These are phyloP conservation scores for Syzygium grande DNA, from an alignment of 345 rosid genomes.

Conservation along the genomic window DNA sequence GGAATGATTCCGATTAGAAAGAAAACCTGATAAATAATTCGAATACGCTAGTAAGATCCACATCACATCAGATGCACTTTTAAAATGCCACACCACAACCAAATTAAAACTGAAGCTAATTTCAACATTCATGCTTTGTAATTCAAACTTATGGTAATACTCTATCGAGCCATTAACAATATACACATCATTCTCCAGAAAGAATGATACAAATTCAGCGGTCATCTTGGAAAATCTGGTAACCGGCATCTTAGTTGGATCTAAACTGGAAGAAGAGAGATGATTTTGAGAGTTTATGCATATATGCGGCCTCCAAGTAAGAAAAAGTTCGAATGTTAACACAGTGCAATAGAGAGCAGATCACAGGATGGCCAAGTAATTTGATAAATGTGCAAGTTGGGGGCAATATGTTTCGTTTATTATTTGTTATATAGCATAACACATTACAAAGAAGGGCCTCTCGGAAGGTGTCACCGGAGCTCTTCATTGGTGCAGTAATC, in stretches of 20 bases:
- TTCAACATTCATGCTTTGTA: background rate
- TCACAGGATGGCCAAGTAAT: background rate
- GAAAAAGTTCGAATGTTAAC: background rate
- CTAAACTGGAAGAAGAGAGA: background rate
- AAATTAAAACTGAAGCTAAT: background rate
- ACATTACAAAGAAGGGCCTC: background rate
- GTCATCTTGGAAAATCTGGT: background rate
- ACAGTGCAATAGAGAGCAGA: background rate
- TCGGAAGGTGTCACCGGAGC: background rate
- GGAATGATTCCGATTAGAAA: constrained; percentile 68
- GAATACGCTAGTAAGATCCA: background rate
- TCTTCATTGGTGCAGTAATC: background rate
- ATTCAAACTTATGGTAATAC: background rate
- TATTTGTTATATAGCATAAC: background rate
- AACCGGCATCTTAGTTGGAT: background rate
- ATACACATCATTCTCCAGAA: background rate
- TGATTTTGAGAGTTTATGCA: background rate
- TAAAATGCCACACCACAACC: background rate
- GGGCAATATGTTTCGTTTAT: background rate
- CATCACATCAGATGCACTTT: background rate
- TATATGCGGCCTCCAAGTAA: background rate
- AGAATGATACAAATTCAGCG: background rate
- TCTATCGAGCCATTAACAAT: background rate
- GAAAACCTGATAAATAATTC: constrained; percentile 44
- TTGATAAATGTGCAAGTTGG: background rate